Evolutionary conservation across 2,329 filamentous ascomycete species (phyloP).

Genomic region (Microcyclospora tardicrescens): DNA sequence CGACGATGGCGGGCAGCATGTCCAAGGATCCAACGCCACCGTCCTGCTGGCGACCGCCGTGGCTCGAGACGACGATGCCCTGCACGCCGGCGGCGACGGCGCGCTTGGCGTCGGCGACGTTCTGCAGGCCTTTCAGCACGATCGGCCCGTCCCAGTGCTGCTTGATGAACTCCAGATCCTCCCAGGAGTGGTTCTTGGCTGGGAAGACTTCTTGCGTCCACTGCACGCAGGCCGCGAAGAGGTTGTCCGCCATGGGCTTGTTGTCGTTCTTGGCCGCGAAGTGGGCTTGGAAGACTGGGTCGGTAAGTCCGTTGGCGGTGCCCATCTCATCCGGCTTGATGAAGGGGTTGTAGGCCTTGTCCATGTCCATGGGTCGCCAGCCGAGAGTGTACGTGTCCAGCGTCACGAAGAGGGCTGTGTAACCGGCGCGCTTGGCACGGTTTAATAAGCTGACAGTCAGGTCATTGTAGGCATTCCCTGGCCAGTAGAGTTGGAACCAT

Average conservation of each 20-base stretch:
- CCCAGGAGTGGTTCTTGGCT: conserved; percentile 32
- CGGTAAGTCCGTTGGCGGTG: conserved; percentile 49
- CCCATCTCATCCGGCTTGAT: conserved; percentile 31
- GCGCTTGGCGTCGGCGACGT: conserved; percentile 83
- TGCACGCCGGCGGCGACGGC: conserved; percentile 62
- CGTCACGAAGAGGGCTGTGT: conserved; percentile 54
- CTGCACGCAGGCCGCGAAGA: too few species aligned
- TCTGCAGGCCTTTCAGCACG: conserved; percentile 89
- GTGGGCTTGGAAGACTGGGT: conserved; percentile 45
- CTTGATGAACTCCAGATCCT: conserved; percentile 45
- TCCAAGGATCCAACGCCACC: conserved; percentile 38
- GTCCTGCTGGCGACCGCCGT: conserved; percentile 88
- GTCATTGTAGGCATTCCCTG: conserved; percentile 48
- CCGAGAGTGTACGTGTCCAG: conserved; percentile 56
- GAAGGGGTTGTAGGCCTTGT: conserved; percentile 14
- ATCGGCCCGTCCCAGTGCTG: conserved; percentile 65
- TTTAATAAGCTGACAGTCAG: conserved; percentile 51
- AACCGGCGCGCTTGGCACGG: conserved; percentile 50
- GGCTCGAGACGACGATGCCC: conserved; percentile 88
- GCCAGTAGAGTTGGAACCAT: conserved; percentile 71
- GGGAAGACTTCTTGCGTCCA: too few species aligned
- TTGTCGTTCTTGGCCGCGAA: too few species aligned
- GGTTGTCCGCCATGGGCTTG: too few species aligned
- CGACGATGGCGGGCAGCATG: conserved; percentile 46
- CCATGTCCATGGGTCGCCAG: conserved; percentile 45